Conservation (phyloP, 1,284 basidiomycete genomes). For the Ceratobasidium sp. region DNA sequence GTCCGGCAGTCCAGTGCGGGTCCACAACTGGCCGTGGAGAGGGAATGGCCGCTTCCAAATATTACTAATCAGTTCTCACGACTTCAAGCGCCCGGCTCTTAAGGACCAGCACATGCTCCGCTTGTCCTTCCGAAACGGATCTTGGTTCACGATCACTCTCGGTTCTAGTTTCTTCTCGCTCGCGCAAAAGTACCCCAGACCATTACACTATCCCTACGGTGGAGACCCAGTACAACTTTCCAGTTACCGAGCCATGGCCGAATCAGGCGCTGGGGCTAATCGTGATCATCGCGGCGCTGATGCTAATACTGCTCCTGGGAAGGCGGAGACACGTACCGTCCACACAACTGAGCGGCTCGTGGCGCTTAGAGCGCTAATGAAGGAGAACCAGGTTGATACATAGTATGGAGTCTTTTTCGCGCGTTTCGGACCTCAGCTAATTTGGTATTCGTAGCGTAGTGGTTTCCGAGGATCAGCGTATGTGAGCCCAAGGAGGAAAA, state of each 20-base stretch:
- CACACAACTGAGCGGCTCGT: constrained; percentile 73
- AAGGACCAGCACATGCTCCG: constrained; percentile 6
- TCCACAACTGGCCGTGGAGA: neutral
- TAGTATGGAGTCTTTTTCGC: constrained; percentile 58
- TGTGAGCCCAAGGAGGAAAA: constrained; percentile 55
- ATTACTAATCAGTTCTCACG: neutral
- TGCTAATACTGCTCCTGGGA: constrained; percentile 24
- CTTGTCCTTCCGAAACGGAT: constrained; percentile 12
- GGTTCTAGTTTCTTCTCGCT: neutral
- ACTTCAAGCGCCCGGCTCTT: neutral
- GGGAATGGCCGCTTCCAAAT: neutral
- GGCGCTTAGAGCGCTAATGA: constrained; percentile 76
- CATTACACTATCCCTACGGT: neutral
- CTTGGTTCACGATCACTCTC: constrained; percentile 9
- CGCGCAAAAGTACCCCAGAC: neutral
- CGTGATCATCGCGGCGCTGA: constrained; percentile 25
- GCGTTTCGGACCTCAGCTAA: neutral
- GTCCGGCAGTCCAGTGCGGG: no score
- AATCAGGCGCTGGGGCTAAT: constrained; percentile 19
- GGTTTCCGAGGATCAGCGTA: constrained; percentile 90
- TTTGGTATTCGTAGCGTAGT: constrained; percentile 64
- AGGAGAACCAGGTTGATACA: constrained; percentile 71
- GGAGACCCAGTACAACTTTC: constrained; percentile 9
- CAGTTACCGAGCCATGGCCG: constrained; percentile 17
- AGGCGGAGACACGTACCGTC: constrained; percentile 43